Evolutionary conservation across 1,139 yeast species (phyloP), one percentile per base, ranked within the genome.

Genomic region (Lodderomyces jiufengensis): DNA sequence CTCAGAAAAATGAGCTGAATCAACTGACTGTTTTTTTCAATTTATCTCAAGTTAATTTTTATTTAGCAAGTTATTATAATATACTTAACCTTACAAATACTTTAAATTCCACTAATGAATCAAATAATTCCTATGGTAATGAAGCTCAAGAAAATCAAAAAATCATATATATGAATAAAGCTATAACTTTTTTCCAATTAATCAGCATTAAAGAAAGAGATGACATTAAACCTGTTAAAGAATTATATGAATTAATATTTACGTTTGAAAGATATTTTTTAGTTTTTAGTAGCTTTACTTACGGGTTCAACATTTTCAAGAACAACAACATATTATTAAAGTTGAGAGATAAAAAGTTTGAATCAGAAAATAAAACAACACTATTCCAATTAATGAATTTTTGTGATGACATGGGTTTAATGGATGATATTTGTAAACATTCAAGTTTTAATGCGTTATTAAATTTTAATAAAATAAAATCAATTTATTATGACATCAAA

Each of bases 131-230:
- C 29, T 47, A 46, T 33, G 50, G 50, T 2, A 47, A 47, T 27
- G 52, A 44, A 42, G 48, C 45, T 13, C 49, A 52, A 40, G 64
- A 61, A 36, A 65, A 65, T 40, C 68, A 64, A 37, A 63, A 63
- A 38, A 49, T 65, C 13, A 45, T 61, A 31, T 51, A 61, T 43
- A 44, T 66, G 22, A 50, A 65, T 33, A 60, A 59, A 31, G 57
- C 68, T n/a, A 56, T 66, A n/a, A 51, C 66, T 12, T 63, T 52
- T 42, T 64, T 54, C 41, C 70, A 64, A 41, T 48, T 66, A 31
- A 59, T 67, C 11, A 59, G 61, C 41, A 43, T 55, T 18, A 51
- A 55, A 10, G 33, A 33, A 22, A 48, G 54, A 27, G 53, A 52
- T 12, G 47, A 54, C 6, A 45, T 51, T 14, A 48, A 47, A 8